Evolutionary conservation across 2,329 filamentous ascomycete genomes (phyloP), one percentile per base, ranked within the genome.

Genomic region (Xylariales sp.): DNA sequence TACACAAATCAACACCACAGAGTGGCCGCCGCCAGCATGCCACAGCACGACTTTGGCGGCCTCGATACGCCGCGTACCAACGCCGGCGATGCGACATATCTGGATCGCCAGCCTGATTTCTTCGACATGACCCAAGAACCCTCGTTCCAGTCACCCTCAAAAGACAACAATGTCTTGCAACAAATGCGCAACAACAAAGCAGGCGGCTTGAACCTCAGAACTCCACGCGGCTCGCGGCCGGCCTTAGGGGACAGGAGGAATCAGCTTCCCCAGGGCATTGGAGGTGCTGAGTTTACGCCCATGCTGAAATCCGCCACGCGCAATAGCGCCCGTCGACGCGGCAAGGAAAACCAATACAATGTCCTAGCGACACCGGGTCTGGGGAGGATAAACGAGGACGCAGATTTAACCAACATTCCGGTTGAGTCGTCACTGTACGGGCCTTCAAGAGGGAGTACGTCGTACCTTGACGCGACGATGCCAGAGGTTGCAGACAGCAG

Each of bases 61-160:
- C 76, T 95, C 64, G 85, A 93, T 65, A 94, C 90, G 52, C 91
- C 91, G 54, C 83, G 85, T 59, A 95, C 88, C 44, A 85, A 89
- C 55, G 63, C 82, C 49, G 88, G 85, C 56, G 88, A 96, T 74
- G 81, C 81, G 63, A 95, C 89, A 49, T 91, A 83, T 62, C 71
- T 94, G 45, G 79, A 66, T 61, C 70, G 80, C 63, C 64, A 76
- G 65, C 67, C 81, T 51, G 83, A 88, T 55, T 81, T 94, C 55
- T 81, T 94, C 55, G 88, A 94, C 52, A 81, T 91, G 50, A 94
- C 88, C 37, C 83, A 89, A 53, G 88, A 94, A 57, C 81, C 87
- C 40, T 93, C 91, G 1, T 95, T 96, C 51, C 79, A 83, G 40
- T 89, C 87, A 20, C 90, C 85, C 17, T 77, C 73, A 19, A 90